Conservation (phyloP, 345 rosid species). For the Bruguiera gymnorhiza region DNA sequence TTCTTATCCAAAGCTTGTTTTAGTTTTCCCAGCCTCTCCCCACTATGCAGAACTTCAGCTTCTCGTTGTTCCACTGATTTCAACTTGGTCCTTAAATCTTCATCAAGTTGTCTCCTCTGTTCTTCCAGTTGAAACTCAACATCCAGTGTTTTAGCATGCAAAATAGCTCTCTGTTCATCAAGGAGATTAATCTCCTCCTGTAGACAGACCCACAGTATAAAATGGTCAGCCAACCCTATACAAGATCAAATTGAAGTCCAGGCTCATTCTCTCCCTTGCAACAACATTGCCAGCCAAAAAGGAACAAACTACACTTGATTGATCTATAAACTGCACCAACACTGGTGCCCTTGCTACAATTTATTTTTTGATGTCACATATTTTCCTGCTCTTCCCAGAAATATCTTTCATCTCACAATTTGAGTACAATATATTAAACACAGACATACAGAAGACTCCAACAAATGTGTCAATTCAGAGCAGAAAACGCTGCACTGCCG, state of each 20-base stretch:
- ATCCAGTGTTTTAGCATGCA: slow-evolving; percentile 50
- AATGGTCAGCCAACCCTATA: slow-evolving; percentile 4
- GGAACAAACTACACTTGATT: too few relatives aligned
- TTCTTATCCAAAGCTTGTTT: slow-evolving; percentile 52
- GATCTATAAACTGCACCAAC: too few relatives aligned
- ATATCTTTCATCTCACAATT: too few relatives aligned
- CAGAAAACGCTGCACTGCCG: not conserved
- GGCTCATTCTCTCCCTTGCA: not conserved
- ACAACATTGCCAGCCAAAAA: not conserved
- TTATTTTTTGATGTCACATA: not conserved
- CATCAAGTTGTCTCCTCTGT: slow-evolving; percentile 52
- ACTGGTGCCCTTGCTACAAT: too few relatives aligned
- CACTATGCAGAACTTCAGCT: slow-evolving; percentile 47
- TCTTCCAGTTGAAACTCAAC: slow-evolving; percentile 57
- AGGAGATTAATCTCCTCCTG: slow-evolving; percentile 64
- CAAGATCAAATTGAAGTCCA: slow-evolving; percentile 2
- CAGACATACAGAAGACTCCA: not conserved
- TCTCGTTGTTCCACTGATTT: slow-evolving; percentile 45
- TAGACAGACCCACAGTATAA: slow-evolving; percentile 15
- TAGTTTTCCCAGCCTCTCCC: slow-evolving; percentile 52
- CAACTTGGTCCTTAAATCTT: slow-evolving; percentile 50
- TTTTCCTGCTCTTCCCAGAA: not conserved
- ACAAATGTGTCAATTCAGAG: not conserved
- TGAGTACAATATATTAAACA: too few relatives aligned
- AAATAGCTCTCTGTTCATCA: slow-evolving; percentile 55